phyloP scores from a whole-genome alignment of 495 filamentous ascomycete genomes.

The Mytilinidion resinicola region DNA sequence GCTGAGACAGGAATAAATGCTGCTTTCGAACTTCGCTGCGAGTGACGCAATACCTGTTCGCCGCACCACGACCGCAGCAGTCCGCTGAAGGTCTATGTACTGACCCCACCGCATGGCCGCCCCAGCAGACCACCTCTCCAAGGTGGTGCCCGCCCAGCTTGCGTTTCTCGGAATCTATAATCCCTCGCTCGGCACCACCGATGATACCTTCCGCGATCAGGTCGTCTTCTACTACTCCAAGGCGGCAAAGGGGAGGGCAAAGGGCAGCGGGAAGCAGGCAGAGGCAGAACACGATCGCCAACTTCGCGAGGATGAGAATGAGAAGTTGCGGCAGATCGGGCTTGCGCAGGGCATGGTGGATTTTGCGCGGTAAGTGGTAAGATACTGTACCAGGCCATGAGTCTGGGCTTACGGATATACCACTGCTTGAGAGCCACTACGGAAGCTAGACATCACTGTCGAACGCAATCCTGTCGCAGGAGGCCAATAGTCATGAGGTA shows the following conservation, averaged over 20 bases:
- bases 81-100: background rate
- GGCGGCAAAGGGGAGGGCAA: constrained; percentile 37
- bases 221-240: constrained; percentile 86
- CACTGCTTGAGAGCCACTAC: no score
- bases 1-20: background rate
- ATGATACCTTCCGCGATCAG: constrained; percentile 83
- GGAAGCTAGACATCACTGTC: no score
- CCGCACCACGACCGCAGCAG: background rate
- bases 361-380: constrained; percentile 60
- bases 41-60: constrained; percentile 2
- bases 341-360: constrained; percentile 95
- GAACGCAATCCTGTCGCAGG: no score
- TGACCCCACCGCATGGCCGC: constrained; percentile 1
- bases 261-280: constrained; percentile 8
- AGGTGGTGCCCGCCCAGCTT: constrained; percentile 69
- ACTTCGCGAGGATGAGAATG: constrained; percentile 62
- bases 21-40: background rate
- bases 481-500: constrained; percentile 3
- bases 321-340: constrained; percentile 85
- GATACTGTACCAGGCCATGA: background rate
- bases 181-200: constrained; percentile 76
- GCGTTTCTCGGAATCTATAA: constrained; percentile 92
- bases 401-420: constrained; percentile 5
- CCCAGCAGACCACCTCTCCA: constrained; percentile 21
- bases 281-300: constrained; percentile 21